Evolutionary conservation across 768 basidiomycete species (phyloP), one percentile per base, ranked within the genome.

Genomic region (Mycena metata): DNA sequence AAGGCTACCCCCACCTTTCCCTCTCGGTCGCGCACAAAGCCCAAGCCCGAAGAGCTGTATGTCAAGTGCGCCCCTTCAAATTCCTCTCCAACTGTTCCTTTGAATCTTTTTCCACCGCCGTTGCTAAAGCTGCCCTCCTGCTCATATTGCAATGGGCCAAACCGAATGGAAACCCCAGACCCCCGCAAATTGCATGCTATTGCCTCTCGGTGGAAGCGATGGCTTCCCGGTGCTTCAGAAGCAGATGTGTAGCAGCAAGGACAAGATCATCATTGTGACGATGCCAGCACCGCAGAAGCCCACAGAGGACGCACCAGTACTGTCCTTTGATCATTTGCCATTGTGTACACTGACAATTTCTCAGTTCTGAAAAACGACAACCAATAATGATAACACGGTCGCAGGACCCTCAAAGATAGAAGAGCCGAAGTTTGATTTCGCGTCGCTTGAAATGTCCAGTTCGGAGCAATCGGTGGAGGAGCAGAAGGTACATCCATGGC

Each of bases 301-400:
- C 8, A 3, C 54, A 10, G 54, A 56, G 21, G 36, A 56, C 54
- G 36, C 54, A 11, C 54, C 54, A 7, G 54, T 56, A 56, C 11
- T 5, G 13, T 23, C 36, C 1, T 13, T 54, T 54, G n/a, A n/a
- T n/a, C n/a, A n/a, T n/a, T n/a, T n/a, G n/a, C n/a, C n/a, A 4
- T 8, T 36, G 36, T 12, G 36, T 12, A 36, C 36, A 36, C 46
- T 23, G n/a, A 47, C 46, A 47, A 47, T 21, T 3, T 9, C n/a
- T 17, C 46, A 47, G 46, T 47, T 47, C 12, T 47, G 46, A 21
- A n/a, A 23, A 5, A 47, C 46, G 9, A 5, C 21, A 8, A 8
- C 17, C 17, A 21, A 17, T 12, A n/a, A n/a, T n/a, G 46, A 6
- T 21, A 36, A 36, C 7, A 36, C 36, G 12, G 36, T 36, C n/a